Percentiles rank a stretch among this genome's conserved stretches.
phyloP scores from a whole-genome alignment of 129 eudicot species.

The Pseudognaphalium luteoalbum region DNA sequence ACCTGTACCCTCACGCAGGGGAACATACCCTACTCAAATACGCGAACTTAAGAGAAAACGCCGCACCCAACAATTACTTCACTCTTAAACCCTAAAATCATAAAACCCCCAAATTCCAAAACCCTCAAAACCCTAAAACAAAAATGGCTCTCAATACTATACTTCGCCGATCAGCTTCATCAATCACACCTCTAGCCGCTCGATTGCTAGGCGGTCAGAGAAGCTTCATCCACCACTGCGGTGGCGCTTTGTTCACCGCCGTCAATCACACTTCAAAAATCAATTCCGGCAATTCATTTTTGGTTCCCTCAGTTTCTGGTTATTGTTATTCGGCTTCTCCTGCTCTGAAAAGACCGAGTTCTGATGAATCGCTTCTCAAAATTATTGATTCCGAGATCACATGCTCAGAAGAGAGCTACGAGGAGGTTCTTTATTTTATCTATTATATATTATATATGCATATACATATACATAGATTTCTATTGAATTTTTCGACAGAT shows the following conservation, averaged over 20 bases:
- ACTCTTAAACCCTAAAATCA: constrained; percentile 34
- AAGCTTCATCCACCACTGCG: constrained; percentile 31
- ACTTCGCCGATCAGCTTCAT: constrained; percentile 62
- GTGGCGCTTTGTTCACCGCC: constrained; percentile 44
- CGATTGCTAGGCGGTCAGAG: constrained; percentile 43
- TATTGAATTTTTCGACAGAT: too few relatives aligned
- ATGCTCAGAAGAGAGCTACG: constrained; percentile 53
- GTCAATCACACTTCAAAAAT: constrained; percentile 32
- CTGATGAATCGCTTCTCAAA: constrained; percentile 57
- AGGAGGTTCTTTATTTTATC: constrained; percentile 43
- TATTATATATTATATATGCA: too few relatives aligned
- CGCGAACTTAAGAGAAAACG: constrained; percentile 9
- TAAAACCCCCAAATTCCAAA: constrained; percentile 24
- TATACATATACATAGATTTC: background rate
- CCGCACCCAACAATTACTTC: constrained; percentile 3
- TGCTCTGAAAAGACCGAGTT: constrained; percentile 36
- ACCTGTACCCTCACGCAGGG: background rate
- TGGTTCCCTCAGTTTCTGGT: constrained; percentile 34
- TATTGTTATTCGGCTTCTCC: constrained; percentile 39
- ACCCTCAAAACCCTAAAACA: background rate
- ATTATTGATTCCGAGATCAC: constrained; percentile 58
- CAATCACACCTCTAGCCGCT: constrained; percentile 55
- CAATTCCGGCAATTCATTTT: constrained; percentile 18
- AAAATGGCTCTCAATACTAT: constrained; percentile 47
- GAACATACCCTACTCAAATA: background rate